Percentiles rank a stretch among this genome's conserved stretches.
Evolutionary conservation across 2,329 filamentous ascomycete species (phyloP).

Genomic region (Fusarium domesticum): DNA sequence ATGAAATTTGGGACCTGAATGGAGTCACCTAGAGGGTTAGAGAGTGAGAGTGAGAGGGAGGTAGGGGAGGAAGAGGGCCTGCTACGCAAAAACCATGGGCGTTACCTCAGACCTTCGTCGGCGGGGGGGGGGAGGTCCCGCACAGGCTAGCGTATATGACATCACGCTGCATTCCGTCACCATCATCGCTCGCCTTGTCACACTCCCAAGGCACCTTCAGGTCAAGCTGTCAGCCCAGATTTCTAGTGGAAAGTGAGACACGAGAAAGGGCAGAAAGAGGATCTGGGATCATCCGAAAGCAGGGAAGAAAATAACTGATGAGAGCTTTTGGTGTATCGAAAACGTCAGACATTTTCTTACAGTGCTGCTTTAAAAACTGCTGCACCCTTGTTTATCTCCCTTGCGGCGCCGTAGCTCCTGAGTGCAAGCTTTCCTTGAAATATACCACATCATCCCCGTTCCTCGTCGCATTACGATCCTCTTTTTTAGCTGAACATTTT

Average conservation of each 20-base stretch:
- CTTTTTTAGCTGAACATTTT: neutral
- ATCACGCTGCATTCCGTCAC: constrained; percentile 36
- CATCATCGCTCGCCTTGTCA: constrained; percentile 10
- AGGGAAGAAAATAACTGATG: neutral
- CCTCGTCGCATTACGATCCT: neutral
- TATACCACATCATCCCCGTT: neutral
- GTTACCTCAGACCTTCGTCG: constrained; percentile 1
- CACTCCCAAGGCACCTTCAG: neutral
- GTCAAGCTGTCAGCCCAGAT: neutral
- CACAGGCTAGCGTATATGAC: constrained; percentile 28
- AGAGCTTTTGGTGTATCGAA: no score
- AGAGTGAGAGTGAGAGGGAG: no score
- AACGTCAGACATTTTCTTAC: no score
- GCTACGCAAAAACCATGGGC: no score
- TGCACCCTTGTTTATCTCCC: neutral
- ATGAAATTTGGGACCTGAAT: no score
- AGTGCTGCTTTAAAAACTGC: neutral
- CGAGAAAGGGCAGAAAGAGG: no score
- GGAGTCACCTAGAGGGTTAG: no score
- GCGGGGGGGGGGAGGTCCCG: constrained; percentile 21
- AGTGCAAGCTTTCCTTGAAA: neutral
- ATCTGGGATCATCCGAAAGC: constrained; percentile 12
- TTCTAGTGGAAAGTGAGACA: neutral
- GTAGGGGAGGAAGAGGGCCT: no score
- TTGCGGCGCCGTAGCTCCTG: neutral